Conservation (phyloP, 176 grass and related monocot genomes). For the Melocanna baccifera region DNA sequence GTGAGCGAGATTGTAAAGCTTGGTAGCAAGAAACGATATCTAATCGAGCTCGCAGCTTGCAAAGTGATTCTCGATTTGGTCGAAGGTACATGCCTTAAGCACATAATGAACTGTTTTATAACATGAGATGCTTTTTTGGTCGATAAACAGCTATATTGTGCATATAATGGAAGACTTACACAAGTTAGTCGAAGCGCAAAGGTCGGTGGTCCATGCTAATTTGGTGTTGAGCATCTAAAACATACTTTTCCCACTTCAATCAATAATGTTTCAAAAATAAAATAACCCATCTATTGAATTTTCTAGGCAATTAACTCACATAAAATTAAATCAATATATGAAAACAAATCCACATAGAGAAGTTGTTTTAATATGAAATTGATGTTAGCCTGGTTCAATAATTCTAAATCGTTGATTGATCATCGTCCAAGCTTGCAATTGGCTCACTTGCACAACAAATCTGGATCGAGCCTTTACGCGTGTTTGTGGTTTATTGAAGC, state of each 20-base stretch:
- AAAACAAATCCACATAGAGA: too few species aligned
- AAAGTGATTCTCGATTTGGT: conserved; percentile 79
- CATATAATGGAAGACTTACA: too few species aligned
- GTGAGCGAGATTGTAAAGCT: conserved; percentile 58
- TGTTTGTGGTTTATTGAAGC: background rate
- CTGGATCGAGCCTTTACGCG: background rate
- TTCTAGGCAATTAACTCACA: too few species aligned
- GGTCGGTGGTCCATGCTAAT: too few species aligned
- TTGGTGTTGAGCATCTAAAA: too few species aligned
- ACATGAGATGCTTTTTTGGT: too few species aligned
- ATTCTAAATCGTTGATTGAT: too few species aligned
- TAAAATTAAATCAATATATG: too few species aligned
- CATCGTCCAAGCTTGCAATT: background rate
- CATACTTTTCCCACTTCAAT: background rate
- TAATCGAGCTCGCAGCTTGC: conserved; percentile 83
- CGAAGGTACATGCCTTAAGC: conserved; percentile 50
- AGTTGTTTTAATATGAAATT: too few species aligned
- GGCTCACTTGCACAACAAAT: background rate
- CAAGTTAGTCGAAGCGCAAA: too few species aligned
- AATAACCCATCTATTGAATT: background rate
- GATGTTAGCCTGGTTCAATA: too few species aligned
- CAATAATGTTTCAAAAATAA: background rate
- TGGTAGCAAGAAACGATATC: conserved; percentile 70
- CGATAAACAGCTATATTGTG: too few species aligned
- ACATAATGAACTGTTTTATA: background rate